A percentile compares a stretch with the other conserved stretches of the same genome.
Evolutionary conservation across 257 asterid genomes (phyloP).

Genomic region (Thymus quinquecostatus): DNA sequence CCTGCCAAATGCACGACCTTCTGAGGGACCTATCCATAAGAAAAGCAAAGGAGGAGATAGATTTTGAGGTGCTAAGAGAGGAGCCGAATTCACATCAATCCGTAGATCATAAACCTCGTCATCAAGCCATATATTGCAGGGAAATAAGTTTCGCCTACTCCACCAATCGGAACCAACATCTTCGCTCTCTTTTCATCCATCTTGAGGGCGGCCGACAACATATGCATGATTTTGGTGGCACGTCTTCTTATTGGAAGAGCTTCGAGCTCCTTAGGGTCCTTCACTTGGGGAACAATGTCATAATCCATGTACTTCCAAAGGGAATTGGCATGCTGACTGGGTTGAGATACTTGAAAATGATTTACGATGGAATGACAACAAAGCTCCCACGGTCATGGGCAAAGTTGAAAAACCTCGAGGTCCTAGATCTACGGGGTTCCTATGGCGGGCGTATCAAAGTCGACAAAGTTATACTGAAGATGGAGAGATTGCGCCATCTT

Average conservation of each 20-base stretch:
- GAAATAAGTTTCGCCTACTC: not conserved
- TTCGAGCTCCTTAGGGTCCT: not conserved
- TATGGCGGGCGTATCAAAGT: not conserved
- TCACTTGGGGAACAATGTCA: not conserved
- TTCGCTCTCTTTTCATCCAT: not conserved
- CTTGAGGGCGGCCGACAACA: too few species aligned
- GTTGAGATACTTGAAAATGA: not conserved
- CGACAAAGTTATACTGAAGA: not conserved
- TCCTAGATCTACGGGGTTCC: not conserved
- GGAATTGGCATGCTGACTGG: not conserved
- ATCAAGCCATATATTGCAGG: not conserved
- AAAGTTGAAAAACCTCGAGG: not conserved
- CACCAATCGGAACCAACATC: not conserved
- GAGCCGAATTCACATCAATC: not conserved
- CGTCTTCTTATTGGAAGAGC: not conserved
- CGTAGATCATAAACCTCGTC: not conserved
- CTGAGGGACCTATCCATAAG: slow-evolving; percentile 26
- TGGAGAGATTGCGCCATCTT: not conserved
- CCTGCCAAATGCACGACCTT: slow-evolving; percentile 31
- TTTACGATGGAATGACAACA: too few species aligned
- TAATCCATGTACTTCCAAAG: not conserved
- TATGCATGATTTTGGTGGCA: not conserved
- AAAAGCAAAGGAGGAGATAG: slow-evolving; percentile 34
- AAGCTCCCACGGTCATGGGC: not conserved
- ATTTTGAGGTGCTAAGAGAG: slow-evolving; percentile 1